Base-by-base conservation (phyloP, 768 basidiomycete species). In the Chalciporus pseudorubinellus region DNA sequence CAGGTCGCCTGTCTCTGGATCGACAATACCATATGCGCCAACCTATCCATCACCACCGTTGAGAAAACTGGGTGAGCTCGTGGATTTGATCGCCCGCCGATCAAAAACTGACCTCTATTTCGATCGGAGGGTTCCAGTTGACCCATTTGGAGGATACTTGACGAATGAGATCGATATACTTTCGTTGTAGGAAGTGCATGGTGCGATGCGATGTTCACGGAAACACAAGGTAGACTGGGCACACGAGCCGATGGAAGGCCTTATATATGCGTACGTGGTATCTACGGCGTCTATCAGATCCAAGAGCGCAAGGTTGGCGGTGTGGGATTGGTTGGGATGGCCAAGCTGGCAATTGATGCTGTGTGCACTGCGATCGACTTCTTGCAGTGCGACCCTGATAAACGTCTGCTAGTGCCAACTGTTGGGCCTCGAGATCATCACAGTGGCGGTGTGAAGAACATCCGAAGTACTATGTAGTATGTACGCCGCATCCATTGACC, bases 71-170 rank as follows among this genome's bases (percentile, higher is more conserved):
- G n/a, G 28, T 7, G 4, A 6, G 16, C n/a, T 3, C 31, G 18
- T 22, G 51, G 44, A 29, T 47, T 24, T 39, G 19, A 26, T 16
- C 13, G 18, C 18, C 3, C 18, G 21, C n/a, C 18, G 28, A 18
- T 39, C 8, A 36, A 21, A 36, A 16, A 39, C 61, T 44, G 16
- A 71, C 72, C 60, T 65, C 53, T 36, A 74, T 55, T 9, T 59
- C 60, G 39, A 61, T 62, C 36, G 69, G 68, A 0, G 72, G 72
- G 12, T 73, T 69, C 70, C 69, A 74, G 51, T 66, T 73, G 40
- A 59, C 70, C 72, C 70, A 74, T 55, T 72, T 73, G 4, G 70
- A 67, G 22, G 69, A 65, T 4, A 45, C 56, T 0, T 50, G 39
- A 1, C 26, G 61, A 42, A 73, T 68, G n/a, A 73, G 68, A 36